phyloP scores from a whole-genome alignment of 495 filamentous ascomycete species.

The Lophium mytilinum region DNA sequence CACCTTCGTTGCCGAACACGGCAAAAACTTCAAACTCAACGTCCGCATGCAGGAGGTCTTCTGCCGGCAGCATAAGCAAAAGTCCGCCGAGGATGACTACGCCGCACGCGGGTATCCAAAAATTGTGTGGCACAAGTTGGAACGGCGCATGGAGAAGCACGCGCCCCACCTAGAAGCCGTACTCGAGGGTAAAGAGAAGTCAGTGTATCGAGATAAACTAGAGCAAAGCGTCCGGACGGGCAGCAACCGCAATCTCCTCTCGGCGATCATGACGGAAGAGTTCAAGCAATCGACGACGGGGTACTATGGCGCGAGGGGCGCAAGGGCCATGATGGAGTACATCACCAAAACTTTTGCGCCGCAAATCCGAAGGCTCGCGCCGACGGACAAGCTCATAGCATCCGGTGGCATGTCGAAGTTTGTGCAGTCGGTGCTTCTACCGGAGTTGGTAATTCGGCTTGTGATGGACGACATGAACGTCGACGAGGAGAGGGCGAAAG shows the following conservation, averaged over 20 bases:
- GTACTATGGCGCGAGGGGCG: constrained; percentile 80
- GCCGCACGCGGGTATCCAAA: constrained; percentile 57
- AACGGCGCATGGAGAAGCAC: constrained; percentile 53
- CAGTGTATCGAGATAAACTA: constrained; percentile 55
- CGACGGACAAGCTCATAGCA: constrained; percentile 60
- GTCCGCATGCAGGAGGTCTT: constrained; percentile 43
- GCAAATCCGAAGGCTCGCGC: constrained; percentile 53
- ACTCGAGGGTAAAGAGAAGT: constrained; percentile 47
- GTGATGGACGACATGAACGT: constrained; percentile 80
- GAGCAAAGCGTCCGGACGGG: constrained; percentile 51
- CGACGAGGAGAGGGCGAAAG: constrained; percentile 53
- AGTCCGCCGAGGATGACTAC: constrained; percentile 55
- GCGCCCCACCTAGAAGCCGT: constrained; percentile 48
- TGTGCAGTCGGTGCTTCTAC: constrained; percentile 78
- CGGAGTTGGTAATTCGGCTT: constrained; percentile 67
- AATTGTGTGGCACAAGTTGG: constrained; percentile 67
- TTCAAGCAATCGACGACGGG: constrained; percentile 48
- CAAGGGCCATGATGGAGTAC: constrained; percentile 56
- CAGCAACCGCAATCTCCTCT: constrained; percentile 40
- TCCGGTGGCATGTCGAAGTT: constrained; percentile 63
- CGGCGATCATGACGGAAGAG: constrained; percentile 25
- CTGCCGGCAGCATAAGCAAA: constrained; percentile 60
- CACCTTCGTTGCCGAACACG: neutral
- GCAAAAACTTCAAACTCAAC: constrained; percentile 7
- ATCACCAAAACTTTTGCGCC: constrained; percentile 55